A percentile compares a stretch with the other conserved stretches of the same genome.
Evolutionary conservation across 1,284 basidiomycete genomes (phyloP).

Genomic region (Sporisorium sorghi): DNA sequence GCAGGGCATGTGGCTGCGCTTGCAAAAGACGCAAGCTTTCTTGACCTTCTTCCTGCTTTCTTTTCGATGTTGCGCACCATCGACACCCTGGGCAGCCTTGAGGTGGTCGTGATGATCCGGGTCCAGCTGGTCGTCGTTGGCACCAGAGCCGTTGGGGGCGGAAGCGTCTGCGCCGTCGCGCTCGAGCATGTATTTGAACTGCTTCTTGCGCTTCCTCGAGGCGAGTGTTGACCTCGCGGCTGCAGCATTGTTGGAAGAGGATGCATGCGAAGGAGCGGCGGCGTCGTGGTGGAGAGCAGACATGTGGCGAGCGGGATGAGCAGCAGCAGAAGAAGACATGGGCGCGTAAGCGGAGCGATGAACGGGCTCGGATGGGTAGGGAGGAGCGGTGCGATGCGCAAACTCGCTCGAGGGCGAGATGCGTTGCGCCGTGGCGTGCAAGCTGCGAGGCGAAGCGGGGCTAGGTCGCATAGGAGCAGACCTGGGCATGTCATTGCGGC

Average conservation of each 20-base stretch:
- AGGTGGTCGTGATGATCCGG: constrained; percentile 7
- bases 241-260: constrained; percentile 6
- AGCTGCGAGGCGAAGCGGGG: constrained; percentile 11
- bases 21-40: constrained; percentile 54
- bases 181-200: constrained; percentile 56
- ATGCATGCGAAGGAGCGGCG: not conserved
- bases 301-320: constrained; percentile 5
- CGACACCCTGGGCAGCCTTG: not conserved
- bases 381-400: constrained; percentile 5
- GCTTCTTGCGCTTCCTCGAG: constrained; percentile 45
- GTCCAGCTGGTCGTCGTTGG: constrained; percentile 18
- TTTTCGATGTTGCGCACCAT: constrained; percentile 16
- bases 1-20: constrained; percentile 55
- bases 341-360: constrained; percentile 8
- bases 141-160: constrained; percentile 7
- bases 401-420: constrained; percentile 12
- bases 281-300: not conserved
- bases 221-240: not conserved
- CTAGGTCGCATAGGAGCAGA: constrained; percentile 1
- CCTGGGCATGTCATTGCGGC: constrained; percentile 5
- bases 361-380: not conserved
- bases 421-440: not conserved
- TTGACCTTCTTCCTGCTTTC: constrained; percentile 53
- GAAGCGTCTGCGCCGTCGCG: constrained; percentile 8
- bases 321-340: not conserved